Base-by-base conservation (phyloP, 768 basidiomycete genomes). In the Sistotremastrum suecicum region DNA sequence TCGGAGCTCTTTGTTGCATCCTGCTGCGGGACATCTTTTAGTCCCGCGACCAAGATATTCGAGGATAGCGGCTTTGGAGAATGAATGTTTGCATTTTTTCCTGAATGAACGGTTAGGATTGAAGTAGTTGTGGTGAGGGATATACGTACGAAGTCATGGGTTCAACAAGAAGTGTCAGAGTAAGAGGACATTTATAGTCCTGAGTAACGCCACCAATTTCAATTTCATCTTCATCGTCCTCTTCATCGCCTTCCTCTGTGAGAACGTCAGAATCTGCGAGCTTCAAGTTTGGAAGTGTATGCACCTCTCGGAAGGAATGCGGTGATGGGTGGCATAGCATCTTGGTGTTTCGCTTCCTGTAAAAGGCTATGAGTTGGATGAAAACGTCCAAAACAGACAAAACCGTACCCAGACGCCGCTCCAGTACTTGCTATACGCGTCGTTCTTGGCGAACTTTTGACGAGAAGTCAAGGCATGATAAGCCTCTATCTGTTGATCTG, bases 161-260 rank as follows among this genome's bases (percentile, higher is more conserved):
- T 43, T 94, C 69, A 20, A 68, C 69, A 36, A 88, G 69, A 9
- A 70, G 58, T 2, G 66, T 72, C 39, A 91, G 66, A 1, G 83
- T 78, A 42, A 98, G 65, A 2, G 90, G 91, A 53, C 90, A 94
- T 46, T 76, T 81, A 68, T 80, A 88, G 54, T 78, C 80, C 56
- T 86, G 83, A 5, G 79, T 83, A 31, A 80, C 71, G 29, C 88
- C 90, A 44, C 92, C 92, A 42, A 94, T 67, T 61, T 90, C 83
- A 33, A 98, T 62, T 8, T 95, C 92, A 44, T 90, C 85, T 33
- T 92, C 91, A 43, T 80, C 79, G 47, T 85, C 85, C 45, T 82
- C 85, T 32, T 72, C 78, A 50, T 89, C 87, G 7, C 77, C 85
- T 37, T 74, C 69, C 72, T 90, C 89, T 90, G 59, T n/a, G 45